phyloP scores from a whole-genome alignment of 208 protist species.

The Crithidia brevicula region DNA sequence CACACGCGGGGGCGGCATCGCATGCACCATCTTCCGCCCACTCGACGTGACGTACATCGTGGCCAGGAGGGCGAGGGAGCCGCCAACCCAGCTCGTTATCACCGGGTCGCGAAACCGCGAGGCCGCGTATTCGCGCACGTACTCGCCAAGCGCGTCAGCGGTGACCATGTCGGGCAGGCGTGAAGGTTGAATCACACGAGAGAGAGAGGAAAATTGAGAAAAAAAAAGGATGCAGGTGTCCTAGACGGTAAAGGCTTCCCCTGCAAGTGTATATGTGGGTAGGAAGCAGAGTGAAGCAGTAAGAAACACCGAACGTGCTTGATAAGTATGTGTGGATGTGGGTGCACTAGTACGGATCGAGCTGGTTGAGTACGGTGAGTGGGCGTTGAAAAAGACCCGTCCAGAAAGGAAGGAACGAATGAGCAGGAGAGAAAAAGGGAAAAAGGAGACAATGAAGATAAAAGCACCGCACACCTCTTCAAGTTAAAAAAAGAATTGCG shows the following conservation, averaged over 20 bases:
- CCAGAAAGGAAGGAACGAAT: too few species aligned
- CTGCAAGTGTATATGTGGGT: neutral
- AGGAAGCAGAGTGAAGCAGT: neutral
- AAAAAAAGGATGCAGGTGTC: neutral
- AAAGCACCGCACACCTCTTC: too few species aligned
- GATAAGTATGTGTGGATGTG: too few species aligned
- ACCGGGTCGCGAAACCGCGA: constrained; percentile 32
- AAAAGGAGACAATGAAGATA: constrained; percentile 13
- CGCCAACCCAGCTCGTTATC: constrained; percentile 39
- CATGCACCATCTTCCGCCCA: constrained; percentile 31
- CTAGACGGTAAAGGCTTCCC: neutral
- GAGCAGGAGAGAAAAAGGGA: constrained; percentile 15
- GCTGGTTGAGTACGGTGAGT: too few species aligned
- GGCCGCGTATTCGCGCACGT: constrained; percentile 39
- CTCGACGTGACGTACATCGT: constrained; percentile 32
- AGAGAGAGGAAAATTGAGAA: neutral
- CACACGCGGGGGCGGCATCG: constrained; percentile 15
- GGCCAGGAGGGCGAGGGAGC: constrained; percentile 31
- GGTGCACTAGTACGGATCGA: too few species aligned
- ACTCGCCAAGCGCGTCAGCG: constrained; percentile 22
- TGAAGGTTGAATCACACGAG: constrained; percentile 10
- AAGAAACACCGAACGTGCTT: too few species aligned
- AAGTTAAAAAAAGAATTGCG: too few species aligned
- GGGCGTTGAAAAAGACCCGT: too few species aligned
- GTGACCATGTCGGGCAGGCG: too few species aligned